Evolutionary conservation across 768 basidiomycete species (phyloP).

Genomic region (Daedalea quercina): DNA sequence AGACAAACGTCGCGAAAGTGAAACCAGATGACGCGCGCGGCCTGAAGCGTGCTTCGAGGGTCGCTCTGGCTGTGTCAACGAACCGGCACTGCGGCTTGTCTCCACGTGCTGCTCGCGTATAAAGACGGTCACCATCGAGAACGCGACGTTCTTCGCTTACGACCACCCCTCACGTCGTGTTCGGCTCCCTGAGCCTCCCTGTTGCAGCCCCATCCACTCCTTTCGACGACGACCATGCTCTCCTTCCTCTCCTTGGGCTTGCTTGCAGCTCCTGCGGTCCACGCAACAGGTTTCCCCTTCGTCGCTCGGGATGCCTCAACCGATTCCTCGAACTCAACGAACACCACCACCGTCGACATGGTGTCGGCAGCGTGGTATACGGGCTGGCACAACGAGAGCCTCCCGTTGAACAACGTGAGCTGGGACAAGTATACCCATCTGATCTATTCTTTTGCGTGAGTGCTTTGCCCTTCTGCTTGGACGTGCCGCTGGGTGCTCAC

Average conservation of each 20-base stretch:
- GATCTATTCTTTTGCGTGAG: constrained; percentile 60
- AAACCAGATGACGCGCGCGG: too few species aligned
- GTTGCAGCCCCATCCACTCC: neutral
- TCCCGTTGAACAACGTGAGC: constrained; percentile 37
- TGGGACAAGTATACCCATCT: constrained; percentile 52
- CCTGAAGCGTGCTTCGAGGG: too few species aligned
- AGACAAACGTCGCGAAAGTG: too few species aligned
- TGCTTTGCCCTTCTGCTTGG: constrained; percentile 9
- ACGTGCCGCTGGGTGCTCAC: neutral
- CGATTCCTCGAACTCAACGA: neutral
- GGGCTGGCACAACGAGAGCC: constrained; percentile 38
- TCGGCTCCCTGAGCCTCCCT: neutral
- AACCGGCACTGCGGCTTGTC: too few species aligned
- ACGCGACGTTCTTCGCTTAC: neutral
- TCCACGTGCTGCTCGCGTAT: too few species aligned
- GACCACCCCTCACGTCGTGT: neutral
- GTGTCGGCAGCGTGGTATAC: constrained; percentile 52
- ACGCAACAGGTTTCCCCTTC: constrained; percentile 7
- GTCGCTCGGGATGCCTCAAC: constrained; percentile 4
- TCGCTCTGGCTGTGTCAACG: too few species aligned
- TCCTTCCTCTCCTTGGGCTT: constrained; percentile 10
- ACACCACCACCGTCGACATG: constrained; percentile 10
- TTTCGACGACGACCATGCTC: constrained; percentile 9
- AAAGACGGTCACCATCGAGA: too few species aligned
- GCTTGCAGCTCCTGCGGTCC: constrained; percentile 4